These are phyloP conservation scores for Gelatoporia subvermispora DNA, from an alignment of 768 basidiomycete species.

Conservation along the genomic window DNA sequence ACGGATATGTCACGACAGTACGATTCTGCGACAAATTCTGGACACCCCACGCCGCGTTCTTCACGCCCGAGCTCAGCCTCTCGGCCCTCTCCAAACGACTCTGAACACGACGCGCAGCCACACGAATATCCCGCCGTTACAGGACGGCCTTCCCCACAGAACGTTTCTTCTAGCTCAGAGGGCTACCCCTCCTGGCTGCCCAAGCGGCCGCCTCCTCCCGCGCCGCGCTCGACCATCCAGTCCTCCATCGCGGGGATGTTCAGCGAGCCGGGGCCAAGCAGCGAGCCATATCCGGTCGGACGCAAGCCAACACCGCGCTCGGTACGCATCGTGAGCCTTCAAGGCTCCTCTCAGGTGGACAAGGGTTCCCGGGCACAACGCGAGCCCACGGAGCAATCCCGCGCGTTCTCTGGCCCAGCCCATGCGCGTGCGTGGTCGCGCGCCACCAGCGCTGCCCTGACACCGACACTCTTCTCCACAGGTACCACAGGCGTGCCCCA, in stretches of 20 bases:
- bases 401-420: slow-evolving; percentile 24
- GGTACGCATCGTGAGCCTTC: slow-evolving; percentile 73
- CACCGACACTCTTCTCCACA: slow-evolving; percentile 41
- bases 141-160: slow-evolving; percentile 20
- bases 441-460: slow-evolving; percentile 42
- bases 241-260: slow-evolving; percentile 43
- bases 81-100: too few species aligned
- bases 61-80: too few species aligned
- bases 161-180: slow-evolving; percentile 38
- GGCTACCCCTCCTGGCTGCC: slow-evolving; percentile 87
- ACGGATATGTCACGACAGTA: slow-evolving; percentile 28
- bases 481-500: slow-evolving; percentile 19
- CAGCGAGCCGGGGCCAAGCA: slow-evolving; percentile 26
- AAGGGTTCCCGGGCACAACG: slow-evolving; percentile 31
- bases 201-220: slow-evolving; percentile 68
- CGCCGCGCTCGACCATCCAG: slow-evolving; percentile 66
- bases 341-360: slow-evolving; percentile 39
- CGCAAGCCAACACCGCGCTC: slow-evolving; percentile 77
- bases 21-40: slow-evolving; percentile 10
- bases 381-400: slow-evolving; percentile 49
- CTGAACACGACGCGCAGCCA: too few species aligned
- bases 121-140: slow-evolving; percentile 10
- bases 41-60: too few species aligned
- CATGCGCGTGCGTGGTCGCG: slow-evolving; percentile 55
- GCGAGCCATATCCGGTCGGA: slow-evolving; percentile 44